Base-by-base conservation (phyloP, 2,329 filamentous ascomycete genomes). In the Beauveria asiatica region DNA sequence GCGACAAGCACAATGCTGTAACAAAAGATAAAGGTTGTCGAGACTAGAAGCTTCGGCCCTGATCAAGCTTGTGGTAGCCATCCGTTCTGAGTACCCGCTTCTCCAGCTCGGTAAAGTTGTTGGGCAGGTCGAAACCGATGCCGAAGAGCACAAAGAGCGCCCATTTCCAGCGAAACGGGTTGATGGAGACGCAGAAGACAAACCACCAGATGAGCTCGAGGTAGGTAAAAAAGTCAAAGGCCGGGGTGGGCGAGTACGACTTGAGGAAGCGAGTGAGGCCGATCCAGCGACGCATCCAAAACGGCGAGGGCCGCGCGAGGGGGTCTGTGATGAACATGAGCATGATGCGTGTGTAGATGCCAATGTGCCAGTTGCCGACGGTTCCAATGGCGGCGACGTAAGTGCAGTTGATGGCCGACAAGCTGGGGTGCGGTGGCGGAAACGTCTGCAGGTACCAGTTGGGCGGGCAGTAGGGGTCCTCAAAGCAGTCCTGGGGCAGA, bases 121-220 rank as follows among this genome's bases (percentile, higher is more conserved):
- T 78, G 0, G 90, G 90, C 51, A 94, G 69, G 21, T 77, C 77
- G 48, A 82, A 78, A 0, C 88, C 89, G 33, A 93, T 70, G 0
- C 91, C 90, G 62, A 88, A 88, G 67, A 95, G 86, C 17, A 95
- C 89, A 69, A 95, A 95, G 0, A 86, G 70, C 0, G 87, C 89
- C 91, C 90, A 95, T 76, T 95, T 95, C 90, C 90, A 95, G 9
- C 90, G 78, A 72, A 95, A 95, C 0, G 91, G 91, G 69, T 95
- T 95, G 67, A 94, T 81, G 5, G 81, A 75, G 46, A 93, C 84
- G 60, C 87, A 87, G 68, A 94, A 95, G 6, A 84, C 70, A 65
- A 93, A 94, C 91, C 90, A 95, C 78, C 89, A 95, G 5, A 94
- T 69, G 55, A 95, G 75, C 72, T 96, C 91, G 0, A 88, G 80